Base-by-base conservation (phyloP, 2,329 filamentous ascomycete genomes). In the Fusarium decemcellulare region DNA sequence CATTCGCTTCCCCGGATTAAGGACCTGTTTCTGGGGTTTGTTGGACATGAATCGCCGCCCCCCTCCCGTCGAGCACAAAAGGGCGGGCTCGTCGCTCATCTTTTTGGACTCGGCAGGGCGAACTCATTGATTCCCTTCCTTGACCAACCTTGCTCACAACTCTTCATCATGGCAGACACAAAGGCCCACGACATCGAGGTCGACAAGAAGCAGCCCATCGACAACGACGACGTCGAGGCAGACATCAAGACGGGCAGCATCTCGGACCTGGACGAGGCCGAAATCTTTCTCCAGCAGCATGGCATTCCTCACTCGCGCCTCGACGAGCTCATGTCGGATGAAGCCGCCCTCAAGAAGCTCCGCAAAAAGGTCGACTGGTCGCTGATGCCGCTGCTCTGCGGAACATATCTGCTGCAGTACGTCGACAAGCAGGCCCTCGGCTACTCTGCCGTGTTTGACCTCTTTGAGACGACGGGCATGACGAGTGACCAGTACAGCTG, bases 381-480 rank as follows among this genome's bases (percentile, higher is more conserved):
- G 0, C 69, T 89, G 9, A 79, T 88, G 64, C 87, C 87, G 1
- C 77, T 88, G 7, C 81, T 89, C 4, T 81, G 81, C 39, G 81
- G 82, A 1, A 86, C 84, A 0, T 87, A 83, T 50, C 75, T 84
- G 4, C 77, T 88, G 7, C 86, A 88, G 66, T 88, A 86, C 63
- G 85, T 88, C 70, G 86, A 88, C 75, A 89, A 89, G 76, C 82
- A 85, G 64, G 84, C 86, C 1, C 76, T 88, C 6, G 81, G 82
- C 1, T 88, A 88, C 71, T 82, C 84, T 0, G 86, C 86, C 2
- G 85, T 89, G 0, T 88, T 88, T 63, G 87, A 88, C 50, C 77
- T 89, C 0, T 84, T 88, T 63, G 75, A 77, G 12, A 81, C 82
- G 23, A 86, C 86, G 0, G 76, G 81, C 16, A 86, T 87, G 68